Conservation (phyloP, 768 basidiomycete species). For the Cubamyces sp. region DNA sequence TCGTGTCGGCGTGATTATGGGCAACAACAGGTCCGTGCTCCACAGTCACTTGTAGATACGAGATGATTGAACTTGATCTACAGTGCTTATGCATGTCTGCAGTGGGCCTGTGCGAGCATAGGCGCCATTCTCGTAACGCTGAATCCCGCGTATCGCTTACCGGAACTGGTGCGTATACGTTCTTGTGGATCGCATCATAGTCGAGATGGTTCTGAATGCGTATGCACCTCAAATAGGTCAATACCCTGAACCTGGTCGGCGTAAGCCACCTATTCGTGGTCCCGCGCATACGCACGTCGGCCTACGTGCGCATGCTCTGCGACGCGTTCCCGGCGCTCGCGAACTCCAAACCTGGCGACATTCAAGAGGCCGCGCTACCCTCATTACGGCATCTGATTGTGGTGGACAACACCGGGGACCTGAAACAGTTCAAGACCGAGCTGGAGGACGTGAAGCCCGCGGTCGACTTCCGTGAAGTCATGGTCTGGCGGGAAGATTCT, state of each 20-base stretch:
- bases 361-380: conserved; percentile 63
- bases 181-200: neutral
- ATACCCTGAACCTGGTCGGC: conserved; percentile 62
- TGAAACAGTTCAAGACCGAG: conserved; percentile 43
- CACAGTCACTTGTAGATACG: neutral
- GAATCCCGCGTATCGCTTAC: conserved; percentile 77
- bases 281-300: conserved; percentile 66
- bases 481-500: conserved; percentile 67
- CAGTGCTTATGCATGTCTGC: conserved; percentile 79
- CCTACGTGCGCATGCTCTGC: conserved; percentile 63
- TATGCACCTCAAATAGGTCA: conserved; percentile 45
- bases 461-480: conserved; percentile 72
- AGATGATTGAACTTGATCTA: neutral
- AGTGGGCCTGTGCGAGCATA: conserved; percentile 86
- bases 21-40: conserved; percentile 71
- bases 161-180: conserved; percentile 66
- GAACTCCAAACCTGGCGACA: conserved; percentile 51
- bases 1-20: conserved; percentile 81
- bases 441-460: conserved; percentile 49
- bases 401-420: conserved; percentile 57
- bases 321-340: conserved; percentile 61
- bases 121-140: conserved; percentile 85
- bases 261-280: conserved; percentile 74
- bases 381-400: conserved; percentile 65
- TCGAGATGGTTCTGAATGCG: neutral